Evolutionary conservation across 306 rosid genomes (phyloP).

Genomic region (Inga leiocalycina): DNA sequence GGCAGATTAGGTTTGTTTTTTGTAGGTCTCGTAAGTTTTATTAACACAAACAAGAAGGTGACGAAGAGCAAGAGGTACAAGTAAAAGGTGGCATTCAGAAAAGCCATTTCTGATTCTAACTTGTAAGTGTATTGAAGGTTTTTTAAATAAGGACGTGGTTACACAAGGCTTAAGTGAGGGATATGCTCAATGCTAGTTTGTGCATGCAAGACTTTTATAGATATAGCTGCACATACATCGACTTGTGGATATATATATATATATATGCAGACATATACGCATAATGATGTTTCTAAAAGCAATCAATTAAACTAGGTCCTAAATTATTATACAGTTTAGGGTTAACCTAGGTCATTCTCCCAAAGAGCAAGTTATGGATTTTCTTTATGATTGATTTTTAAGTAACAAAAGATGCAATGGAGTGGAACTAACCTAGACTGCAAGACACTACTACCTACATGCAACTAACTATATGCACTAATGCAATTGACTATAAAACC

Average conservation of each 20-base stretch:
- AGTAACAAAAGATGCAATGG: too few relatives aligned
- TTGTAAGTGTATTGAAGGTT: background rate
- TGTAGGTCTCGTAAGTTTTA: background rate
- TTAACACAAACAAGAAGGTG: background rate
- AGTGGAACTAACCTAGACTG: too few relatives aligned
- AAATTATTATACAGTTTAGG: too few relatives aligned
- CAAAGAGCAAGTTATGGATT: too few relatives aligned
- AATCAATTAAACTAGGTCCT: too few relatives aligned
- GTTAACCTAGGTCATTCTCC: too few relatives aligned
- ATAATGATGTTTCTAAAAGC: too few relatives aligned
- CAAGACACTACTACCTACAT: too few relatives aligned
- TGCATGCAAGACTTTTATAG: background rate
- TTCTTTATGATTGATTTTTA: too few relatives aligned
- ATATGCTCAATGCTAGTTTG: background rate
- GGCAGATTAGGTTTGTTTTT: background rate
- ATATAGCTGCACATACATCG: background rate
- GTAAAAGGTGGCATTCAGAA: background rate
- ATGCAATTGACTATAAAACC: too few relatives aligned
- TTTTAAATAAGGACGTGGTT: background rate
- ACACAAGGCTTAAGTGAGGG: background rate
- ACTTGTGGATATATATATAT: background rate
- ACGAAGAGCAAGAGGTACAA: background rate
- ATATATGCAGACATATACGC: too few relatives aligned
- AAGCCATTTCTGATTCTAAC: conserved; percentile 4
- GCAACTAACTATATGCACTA: too few relatives aligned